These are phyloP conservation scores for Paxillus involutus DNA, from an alignment of 768 basidiomycete genomes.

Conservation along the genomic window DNA sequence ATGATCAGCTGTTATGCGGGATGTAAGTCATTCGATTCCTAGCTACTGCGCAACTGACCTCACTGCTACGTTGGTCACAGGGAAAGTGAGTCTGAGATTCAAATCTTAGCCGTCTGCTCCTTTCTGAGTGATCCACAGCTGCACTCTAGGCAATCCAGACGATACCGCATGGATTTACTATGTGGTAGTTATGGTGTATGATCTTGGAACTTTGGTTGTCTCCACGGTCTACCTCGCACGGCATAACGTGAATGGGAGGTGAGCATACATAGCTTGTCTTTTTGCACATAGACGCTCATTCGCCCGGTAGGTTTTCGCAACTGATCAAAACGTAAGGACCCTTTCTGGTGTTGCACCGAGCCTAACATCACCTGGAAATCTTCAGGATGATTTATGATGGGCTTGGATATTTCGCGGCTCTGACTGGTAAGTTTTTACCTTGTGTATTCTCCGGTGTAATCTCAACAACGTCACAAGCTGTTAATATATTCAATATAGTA, in stretches of 20 bases:
- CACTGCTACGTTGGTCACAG: slow-evolving; percentile 20
- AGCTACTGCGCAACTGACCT: slow-evolving; percentile 4
- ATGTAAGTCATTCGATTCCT: slow-evolving; percentile 18
- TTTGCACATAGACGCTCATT: slow-evolving; percentile 4
- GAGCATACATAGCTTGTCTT: background rate
- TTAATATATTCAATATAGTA: too few relatives aligned
- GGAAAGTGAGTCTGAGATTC: slow-evolving; percentile 31
- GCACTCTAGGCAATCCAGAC: slow-evolving; percentile 37
- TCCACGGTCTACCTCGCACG: slow-evolving; percentile 53
- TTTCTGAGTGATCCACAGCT: slow-evolving; percentile 37
- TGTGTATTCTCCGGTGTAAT: too few relatives aligned
- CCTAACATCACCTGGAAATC: too few relatives aligned
- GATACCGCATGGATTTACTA: slow-evolving; percentile 56
- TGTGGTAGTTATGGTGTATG: too few relatives aligned
- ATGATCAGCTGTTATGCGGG: slow-evolving; percentile 12
- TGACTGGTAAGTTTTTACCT: too few relatives aligned
- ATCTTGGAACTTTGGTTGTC: slow-evolving; percentile 46
- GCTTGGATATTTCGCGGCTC: too few relatives aligned
- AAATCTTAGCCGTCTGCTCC: background rate
- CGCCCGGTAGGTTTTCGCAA: slow-evolving; percentile 18
- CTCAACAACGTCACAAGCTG: too few relatives aligned
- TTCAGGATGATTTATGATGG: too few relatives aligned
- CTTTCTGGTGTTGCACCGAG: background rate
- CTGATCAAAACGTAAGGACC: slow-evolving; percentile 28
- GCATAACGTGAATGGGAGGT: slow-evolving; percentile 31